Conservation (phyloP, 2,329 filamentous ascomycete genomes). For the Xylariaceae sp. region DNA sequence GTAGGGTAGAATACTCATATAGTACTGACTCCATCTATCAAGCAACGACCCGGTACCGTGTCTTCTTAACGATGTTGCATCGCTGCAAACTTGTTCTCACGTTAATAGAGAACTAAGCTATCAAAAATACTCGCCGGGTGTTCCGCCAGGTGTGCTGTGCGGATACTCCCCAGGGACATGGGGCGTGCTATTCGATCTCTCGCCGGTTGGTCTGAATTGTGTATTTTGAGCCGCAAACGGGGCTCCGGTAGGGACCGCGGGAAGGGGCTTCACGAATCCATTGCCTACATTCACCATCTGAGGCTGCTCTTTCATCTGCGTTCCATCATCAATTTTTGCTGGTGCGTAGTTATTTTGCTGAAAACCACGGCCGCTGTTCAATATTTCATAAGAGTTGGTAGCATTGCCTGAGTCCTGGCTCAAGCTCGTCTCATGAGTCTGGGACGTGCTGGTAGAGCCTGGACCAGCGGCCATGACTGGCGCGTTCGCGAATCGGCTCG, state of each 20-base stretch:
- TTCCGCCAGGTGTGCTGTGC: slow-evolving; percentile 19
- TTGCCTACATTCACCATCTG: slow-evolving; percentile 17
- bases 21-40: too few relatives aligned
- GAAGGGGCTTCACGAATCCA: slow-evolving; percentile 23
- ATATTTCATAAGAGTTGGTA: slow-evolving; percentile 19
- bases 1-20: too few relatives aligned
- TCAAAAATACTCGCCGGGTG: slow-evolving; percentile 22
- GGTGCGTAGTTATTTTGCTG: slow-evolving; percentile 18
- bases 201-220: slow-evolving; percentile 20
- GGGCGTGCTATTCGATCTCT: slow-evolving; percentile 31
- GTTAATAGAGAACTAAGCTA: too few relatives aligned
- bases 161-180: slow-evolving; percentile 38
- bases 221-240: slow-evolving; percentile 23
- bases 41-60: too few relatives aligned
- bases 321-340: neutral
- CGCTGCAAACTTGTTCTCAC: too few relatives aligned
- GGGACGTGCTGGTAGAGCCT: slow-evolving; percentile 11
- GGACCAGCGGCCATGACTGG: slow-evolving; percentile 28
- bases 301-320: slow-evolving; percentile 9
- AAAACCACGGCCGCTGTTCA: slow-evolving; percentile 2
- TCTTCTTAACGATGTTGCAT: too few relatives aligned
- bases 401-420: slow-evolving; percentile 27
- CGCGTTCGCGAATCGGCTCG: slow-evolving; percentile 19
- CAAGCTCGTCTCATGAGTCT: slow-evolving; percentile 21
- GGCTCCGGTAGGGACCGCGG: slow-evolving; percentile 8